These are phyloP conservation scores for Sarcocystis neurona DNA, from an alignment of 169 alveolate species.

Conservation along the genomic window DNA sequence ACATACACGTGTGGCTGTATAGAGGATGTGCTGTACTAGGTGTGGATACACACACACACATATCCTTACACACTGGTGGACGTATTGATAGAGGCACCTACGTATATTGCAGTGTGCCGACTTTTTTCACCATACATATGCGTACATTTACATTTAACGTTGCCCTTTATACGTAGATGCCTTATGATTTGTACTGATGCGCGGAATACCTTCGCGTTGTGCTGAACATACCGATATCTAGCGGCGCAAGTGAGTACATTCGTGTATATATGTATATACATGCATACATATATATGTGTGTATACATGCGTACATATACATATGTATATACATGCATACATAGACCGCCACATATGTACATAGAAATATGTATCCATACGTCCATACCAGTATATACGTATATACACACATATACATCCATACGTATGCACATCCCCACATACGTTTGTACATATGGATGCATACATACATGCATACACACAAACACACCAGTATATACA, in stretches of 20 bases:
- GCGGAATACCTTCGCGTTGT: not conserved
- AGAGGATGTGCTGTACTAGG: too few species aligned
- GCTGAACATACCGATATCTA: not conserved
- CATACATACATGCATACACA: too few species aligned
- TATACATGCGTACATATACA: not conserved
- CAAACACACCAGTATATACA: too few species aligned
- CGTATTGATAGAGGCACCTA: not conserved
- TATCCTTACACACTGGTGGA: constrained; percentile 15
- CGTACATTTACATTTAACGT: not conserved
- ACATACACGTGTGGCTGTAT: too few species aligned
- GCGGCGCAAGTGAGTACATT: not conserved
- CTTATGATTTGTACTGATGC: not conserved
- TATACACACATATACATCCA: too few species aligned
- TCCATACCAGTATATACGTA: too few species aligned
- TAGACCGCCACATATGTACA: too few species aligned
- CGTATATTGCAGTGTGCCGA: not conserved
- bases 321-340: too few species aligned
- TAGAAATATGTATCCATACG: too few species aligned
- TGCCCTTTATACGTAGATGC: not conserved
- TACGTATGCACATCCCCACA: too few species aligned
- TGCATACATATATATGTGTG: not conserved
- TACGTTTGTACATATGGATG: too few species aligned
- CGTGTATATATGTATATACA: not conserved
- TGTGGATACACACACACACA: too few species aligned
- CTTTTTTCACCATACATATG: not conserved